Base-by-base conservation (phyloP, 1,284 basidiomycete species). In the Trametes pubescens region DNA sequence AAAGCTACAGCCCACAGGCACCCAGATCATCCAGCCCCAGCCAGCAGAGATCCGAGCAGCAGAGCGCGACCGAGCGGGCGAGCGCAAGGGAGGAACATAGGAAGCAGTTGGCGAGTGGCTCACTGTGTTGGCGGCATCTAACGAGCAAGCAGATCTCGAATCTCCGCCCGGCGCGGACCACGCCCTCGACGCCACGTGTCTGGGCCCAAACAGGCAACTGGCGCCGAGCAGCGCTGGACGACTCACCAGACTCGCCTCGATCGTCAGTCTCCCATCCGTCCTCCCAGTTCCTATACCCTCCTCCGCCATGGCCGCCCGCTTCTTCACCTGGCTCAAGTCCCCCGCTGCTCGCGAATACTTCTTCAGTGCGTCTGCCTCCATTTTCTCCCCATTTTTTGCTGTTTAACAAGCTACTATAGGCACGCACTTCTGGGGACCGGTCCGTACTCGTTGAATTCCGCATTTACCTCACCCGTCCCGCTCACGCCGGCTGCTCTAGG, bases 401-500 rank as follows among this genome's bases (percentile, higher is more conserved):
- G 14, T 61, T 65, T 51, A 61, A 72, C 66, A 62, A 65, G 51
- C 52, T 44, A 18, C 26, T 26, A 14, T 61, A 96, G 94, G 94
- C 76, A 97, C 95, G 65, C 95, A 97, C 79, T 97, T 97, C 83
- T 97, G 95, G 94, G 95, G 95, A 72, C 94, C 94, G 67, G 94
- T 96, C 66, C 76, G 93, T 65, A 38, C 59, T 34, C 37, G 47
- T 61, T 53, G 57, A 61, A 2, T 13, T 10, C 44, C 54, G 34
- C 16, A 26, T 26, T 57, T 57, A 21, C 51, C 47, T 51, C 43
- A 49, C 47, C 59, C 40, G 51, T 24, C 52, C 65, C 68, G 69
- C 61, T 62, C 55, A 57, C 48, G 21, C 49, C 32, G 22, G 37
- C 24, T 52, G 43, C 38, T 46, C 57, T 59, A 97, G 92, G 90